A percentile compares a stretch with the other conserved stretches of the same genome.
These are phyloP conservation scores for Boletus eberwhitei DNA, from an alignment of 768 basidiomycete species.

Conservation along the genomic window DNA sequence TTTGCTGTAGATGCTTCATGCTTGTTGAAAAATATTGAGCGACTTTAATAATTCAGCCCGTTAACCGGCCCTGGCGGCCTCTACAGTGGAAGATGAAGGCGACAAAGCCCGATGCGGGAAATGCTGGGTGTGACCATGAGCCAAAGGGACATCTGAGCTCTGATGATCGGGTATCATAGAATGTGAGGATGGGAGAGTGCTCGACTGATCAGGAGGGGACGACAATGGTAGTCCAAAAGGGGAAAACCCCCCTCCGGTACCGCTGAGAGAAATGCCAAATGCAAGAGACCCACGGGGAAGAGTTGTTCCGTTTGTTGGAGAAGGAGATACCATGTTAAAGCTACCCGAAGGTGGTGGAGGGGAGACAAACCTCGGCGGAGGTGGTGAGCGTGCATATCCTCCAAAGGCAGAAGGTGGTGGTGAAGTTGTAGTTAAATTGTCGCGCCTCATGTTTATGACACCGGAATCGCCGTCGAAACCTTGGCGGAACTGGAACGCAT, in stretches of 20 bases:
- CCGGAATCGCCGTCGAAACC: conserved; percentile 26
- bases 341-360: conserved; percentile 29
- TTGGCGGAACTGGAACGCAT: conserved; percentile 30
- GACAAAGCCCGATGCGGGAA: conserved; percentile 39
- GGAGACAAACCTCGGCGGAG: conserved; percentile 34
- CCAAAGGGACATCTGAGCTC: conserved; percentile 28
- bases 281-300: conserved; percentile 31
- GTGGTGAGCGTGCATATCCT: conserved; percentile 33
- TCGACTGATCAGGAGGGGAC: conserved; percentile 29
- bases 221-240: conserved; percentile 33
- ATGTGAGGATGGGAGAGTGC: conserved; percentile 29
- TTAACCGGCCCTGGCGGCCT: conserved; percentile 39
- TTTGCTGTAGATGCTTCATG: conserved; percentile 40
- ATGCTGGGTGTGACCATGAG: conserved; percentile 37
- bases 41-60: conserved; percentile 37
- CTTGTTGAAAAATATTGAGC: conserved; percentile 38
- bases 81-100: conserved; percentile 37
- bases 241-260: conserved; percentile 27
- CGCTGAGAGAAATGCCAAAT: conserved; percentile 31
- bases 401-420: conserved; percentile 25
- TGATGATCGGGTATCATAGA: conserved; percentile 36
- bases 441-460: conserved; percentile 21
- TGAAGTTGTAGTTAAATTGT: conserved; percentile 23
- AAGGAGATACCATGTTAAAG: conserved; percentile 27
- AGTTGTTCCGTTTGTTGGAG: conserved; percentile 24